Base-by-base conservation (phyloP, 2,329 filamentous ascomycete species). In the Leptosphaerulina australis region DNA sequence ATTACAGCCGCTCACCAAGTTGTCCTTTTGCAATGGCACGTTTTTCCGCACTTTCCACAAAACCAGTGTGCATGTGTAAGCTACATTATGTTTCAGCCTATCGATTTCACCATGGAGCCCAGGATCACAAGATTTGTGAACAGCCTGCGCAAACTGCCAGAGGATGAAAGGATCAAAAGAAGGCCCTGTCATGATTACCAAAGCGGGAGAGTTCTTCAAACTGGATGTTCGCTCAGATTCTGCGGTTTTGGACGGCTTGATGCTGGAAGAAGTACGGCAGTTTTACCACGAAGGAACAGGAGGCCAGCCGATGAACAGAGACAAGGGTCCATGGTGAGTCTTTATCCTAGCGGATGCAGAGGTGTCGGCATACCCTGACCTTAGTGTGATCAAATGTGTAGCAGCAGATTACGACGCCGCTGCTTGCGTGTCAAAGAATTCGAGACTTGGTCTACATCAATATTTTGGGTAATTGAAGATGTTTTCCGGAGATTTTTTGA, bases 221-320 rank as follows among this genome's bases (percentile, higher is more conserved):
- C 35, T 45, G 3, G 48, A 51, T 46, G 34, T 41, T 6, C 48
- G 48, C 37, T 51, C 48, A 25, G 41, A 51, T 35, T 28, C 40
- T 26, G 17, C 39, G 28, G n/a, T 9, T 9, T 25, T 47, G 28
- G 26, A 51, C 26, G 47, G 40, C 18, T 28, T 45, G 29, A 15
- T 18, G 11, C 33, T 35, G 20, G 35, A 40, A 33, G 28, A 51
- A 6, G 40, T 45, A 21, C 40, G 40, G n/a, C 34, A 40, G 22
- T 22, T 45, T 17, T 45, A 45, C 22, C 20, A 31, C 17, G 34
- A 40, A 6, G 47, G 30, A 25, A 33, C 14, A 17, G 41, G 48
- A 20, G 40, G 48, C 25, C 28, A 51, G 41, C 40, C 48, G 15
- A 40, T 51, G 34, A 39, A 44, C 28, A 35, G 29, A 33, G 34